Evolutionary conservation across 352 stramenopile species (phyloP).

Genomic region (Pythium dissimile): DNA sequence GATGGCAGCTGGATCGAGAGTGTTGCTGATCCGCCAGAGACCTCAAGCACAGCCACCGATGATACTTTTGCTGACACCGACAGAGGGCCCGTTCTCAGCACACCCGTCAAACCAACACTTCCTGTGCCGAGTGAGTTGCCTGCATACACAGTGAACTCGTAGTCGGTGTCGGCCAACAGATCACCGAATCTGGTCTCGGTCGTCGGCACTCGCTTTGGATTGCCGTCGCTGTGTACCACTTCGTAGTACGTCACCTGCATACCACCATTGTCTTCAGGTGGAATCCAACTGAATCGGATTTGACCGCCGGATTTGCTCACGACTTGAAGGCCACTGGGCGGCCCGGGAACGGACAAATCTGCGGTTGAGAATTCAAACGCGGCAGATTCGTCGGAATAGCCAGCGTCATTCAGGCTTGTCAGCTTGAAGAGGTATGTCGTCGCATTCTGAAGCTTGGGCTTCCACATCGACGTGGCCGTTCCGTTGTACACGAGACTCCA

Average conservation of each 20-base stretch:
- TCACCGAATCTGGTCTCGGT: constrained; percentile 29
- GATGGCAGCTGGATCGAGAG: constrained; percentile 29
- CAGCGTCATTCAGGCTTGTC: constrained; percentile 42
- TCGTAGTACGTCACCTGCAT: constrained; percentile 39
- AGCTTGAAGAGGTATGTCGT: constrained; percentile 50
- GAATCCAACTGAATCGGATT: constrained; percentile 36
- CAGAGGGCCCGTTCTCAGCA: constrained; percentile 25
- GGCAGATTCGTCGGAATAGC: constrained; percentile 33
- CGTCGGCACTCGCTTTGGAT: background rate
- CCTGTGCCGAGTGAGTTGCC: constrained; percentile 38
- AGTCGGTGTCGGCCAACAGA: constrained; percentile 34
- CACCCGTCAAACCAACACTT: constrained; percentile 24
- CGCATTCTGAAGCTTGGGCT: constrained; percentile 41
- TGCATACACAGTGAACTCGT: constrained; percentile 51
- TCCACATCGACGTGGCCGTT: constrained; percentile 42
- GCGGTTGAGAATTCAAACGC: constrained; percentile 34
- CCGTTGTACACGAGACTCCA: constrained; percentile 48
- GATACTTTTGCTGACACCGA: constrained; percentile 30
- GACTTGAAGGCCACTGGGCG: constrained; percentile 21
- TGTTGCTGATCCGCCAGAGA: constrained; percentile 37
- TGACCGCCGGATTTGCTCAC: constrained; percentile 33
- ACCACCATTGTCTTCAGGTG: constrained; percentile 51
- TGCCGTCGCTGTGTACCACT: constrained; percentile 25
- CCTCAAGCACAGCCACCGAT: constrained; percentile 21
- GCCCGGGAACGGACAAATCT: constrained; percentile 47